Evolutionary conservation across 805 yeast genomes (phyloP), one percentile per base, ranked within the genome.

Genomic region (Candida maris): DNA sequence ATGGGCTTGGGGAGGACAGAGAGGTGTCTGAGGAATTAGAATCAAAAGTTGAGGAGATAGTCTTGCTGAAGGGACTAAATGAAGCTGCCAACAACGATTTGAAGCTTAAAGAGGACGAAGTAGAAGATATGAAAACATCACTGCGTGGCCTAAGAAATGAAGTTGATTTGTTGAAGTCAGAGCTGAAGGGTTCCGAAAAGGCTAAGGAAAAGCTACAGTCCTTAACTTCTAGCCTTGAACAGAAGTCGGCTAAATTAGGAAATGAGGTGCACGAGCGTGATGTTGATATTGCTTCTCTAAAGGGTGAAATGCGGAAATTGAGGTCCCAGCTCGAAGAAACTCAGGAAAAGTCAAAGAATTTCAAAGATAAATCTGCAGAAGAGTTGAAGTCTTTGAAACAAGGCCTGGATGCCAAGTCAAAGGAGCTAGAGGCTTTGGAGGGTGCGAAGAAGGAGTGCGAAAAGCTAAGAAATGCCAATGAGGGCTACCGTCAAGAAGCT

Each of bases 221-320:
- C 14, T 36, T 30, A 24, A 17, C 25, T 4, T 31, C 30, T 10
- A 35, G 29, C 19, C 19, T 32, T 10, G 23, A 29, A 15, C 13
- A 20, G 10, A 20, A 32, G 35, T 10, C 18, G 6, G 18, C 32
- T 7, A 18, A 19, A 9, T 18, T 32, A 16, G 16, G 41, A 6
- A 19, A n/a, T 21, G 32, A 35, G 27, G 23, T 68, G 63, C 43
- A 63, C 70, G 24, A 35, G 18, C 18, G 28, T 30, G 28, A 27
- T 17, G 37, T 28, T 4, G n/a, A 21, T 19, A 15, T 20, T 15
- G 30, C 8, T n/a, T 22, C 26, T 13, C 25, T 24, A 18, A 27
- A 13, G 17, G 12, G 30, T 21, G 15, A 19, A 15, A 18, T 16
- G 30, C 31, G 10, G 7, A 19, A 13, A 12, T 14, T 24, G 26